Percentiles rank a stretch among this genome's conserved stretches.
Conservation (phyloP, 306 rosid species). For the Carpinus fangiana region DNA sequence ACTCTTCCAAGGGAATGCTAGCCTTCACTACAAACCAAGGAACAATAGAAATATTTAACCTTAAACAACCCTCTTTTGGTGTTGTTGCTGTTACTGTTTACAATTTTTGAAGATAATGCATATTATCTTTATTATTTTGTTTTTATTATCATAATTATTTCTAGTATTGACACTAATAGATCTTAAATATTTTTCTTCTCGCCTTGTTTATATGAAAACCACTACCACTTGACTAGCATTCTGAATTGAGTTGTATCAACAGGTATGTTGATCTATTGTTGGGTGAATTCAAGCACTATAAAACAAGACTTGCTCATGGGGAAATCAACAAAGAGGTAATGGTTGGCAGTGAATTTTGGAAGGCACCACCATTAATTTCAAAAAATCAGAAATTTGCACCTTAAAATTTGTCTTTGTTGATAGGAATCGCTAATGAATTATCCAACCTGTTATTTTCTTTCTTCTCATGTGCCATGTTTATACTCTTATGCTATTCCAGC, state of each 20-base stretch:
- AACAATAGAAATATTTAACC: no score
- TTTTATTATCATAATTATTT: not conserved
- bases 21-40: no score
- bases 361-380: not conserved
- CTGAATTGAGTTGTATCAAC: slow-evolving; percentile 44
- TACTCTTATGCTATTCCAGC: not conserved
- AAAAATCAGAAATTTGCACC: not conserved
- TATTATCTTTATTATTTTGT: not conserved
- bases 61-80: not conserved
- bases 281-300: slow-evolving; percentile 98
- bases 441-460: not conserved
- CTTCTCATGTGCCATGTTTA: not conserved
- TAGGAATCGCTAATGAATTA: not conserved
- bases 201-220: not conserved
- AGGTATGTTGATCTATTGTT: slow-evolving; percentile 94
- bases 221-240: slow-evolving; percentile 21
- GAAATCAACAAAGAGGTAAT: slow-evolving; percentile 94
- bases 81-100: not conserved
- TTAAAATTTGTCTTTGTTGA: not conserved
- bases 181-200: not conserved
- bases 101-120: not conserved
- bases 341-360: slow-evolving; percentile 21
- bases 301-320: slow-evolving; percentile 88
- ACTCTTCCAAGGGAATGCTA: no score
- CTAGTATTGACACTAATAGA: not conserved